Base-by-base conservation (phyloP, 2,329 filamentous ascomycete genomes). In the Juglanconis oblonga region DNA sequence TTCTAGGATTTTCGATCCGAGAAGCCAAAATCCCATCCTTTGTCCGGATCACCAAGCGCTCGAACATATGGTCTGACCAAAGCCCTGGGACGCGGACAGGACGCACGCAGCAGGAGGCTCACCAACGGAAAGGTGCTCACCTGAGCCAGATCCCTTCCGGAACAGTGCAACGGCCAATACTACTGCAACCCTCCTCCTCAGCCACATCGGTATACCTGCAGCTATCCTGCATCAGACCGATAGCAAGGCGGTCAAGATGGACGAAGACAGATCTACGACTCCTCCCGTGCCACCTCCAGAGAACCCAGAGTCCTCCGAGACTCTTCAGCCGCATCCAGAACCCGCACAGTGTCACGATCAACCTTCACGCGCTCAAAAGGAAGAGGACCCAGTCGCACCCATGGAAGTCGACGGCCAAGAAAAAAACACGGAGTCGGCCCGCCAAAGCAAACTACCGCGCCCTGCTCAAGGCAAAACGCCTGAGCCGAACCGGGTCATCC, bases 401-500 rank as follows among this genome's bases (percentile, higher is more conserved):
- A 32, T n/a, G 17, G 51, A 62, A 8, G 49, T 33, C 40, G 47
- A 50, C 3, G 55, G 14, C 5, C 45, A 54, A 10, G 57, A 53
- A 4, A 44, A 55, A 32, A 40, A 36, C n/a, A 52, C 58, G 7
- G 29, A 62, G 35, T 65, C 64, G 50, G 59, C 56, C 31, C 57
- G 62, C 29, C 68, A 69, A 11, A 66, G 65, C 53, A 68, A 42
- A 55, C 51, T 57, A 14, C 54, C 61, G 54, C 63, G 50, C 35
- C 57, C 40, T 52, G 40, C 49, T 36, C 57, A 36, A 44, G 51
- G 45, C 42, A 65, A 48, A 40, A 58, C 54, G 7, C 51, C 57
- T 24, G 57, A 63, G 51, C 54, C 58, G 14, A 47, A 49, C 66
- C 66, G 56, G 10, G 52, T 62, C 42, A 44, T 44, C 9, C 51